Evolutionary conservation across 306 rosid species (phyloP), one percentile per base, ranked within the genome.

Genomic region (Glycine latifolia): DNA sequence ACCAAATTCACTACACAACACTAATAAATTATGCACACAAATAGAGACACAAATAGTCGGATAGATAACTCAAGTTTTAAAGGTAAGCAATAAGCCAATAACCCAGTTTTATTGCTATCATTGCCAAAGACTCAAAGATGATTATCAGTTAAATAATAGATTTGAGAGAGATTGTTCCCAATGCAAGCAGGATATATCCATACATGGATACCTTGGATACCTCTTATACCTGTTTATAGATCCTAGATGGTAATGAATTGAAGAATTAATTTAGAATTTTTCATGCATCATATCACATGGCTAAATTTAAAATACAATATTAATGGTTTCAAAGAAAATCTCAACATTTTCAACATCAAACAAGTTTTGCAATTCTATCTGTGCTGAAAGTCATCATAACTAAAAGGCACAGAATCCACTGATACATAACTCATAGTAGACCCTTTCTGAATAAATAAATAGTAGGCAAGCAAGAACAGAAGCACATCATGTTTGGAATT

Each of bases 41-140:
- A 49, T 1, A 67, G 50, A 10, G 31, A n/a, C 49, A 53, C 71
- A 75, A 44, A 79, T 47, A 79, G 10, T 46, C 44, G 62, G 67
- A 74, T 68, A 41, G 69, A 47, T 53, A 82, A 62, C 76, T 63
- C 77, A 79, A 75, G 59, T 55, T 83, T 77, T 60, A 26, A 69
- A 58, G 50, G 65, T 60, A 60, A 80, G 68, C 31, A 79, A 60
- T 46, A 72, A 56, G 59, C 47, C 43, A 9, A 60, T 46, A 72
- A 50, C 65, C 47, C 43, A 9, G 53, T 70, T 60, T 79, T 78
- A 62, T 33, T 78, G 62, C 79, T n/a, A 67, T 68, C 76, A 79
- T 75, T 79, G 81, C 67, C 75, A 41, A 41, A 58, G 61, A 70
- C 67, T 79, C 69, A 63, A 80, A 47, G 33, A 63, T 20, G 48